These are phyloP conservation scores for Populus simonii DNA, from an alignment of 345 rosid species.

Conservation along the genomic window DNA sequence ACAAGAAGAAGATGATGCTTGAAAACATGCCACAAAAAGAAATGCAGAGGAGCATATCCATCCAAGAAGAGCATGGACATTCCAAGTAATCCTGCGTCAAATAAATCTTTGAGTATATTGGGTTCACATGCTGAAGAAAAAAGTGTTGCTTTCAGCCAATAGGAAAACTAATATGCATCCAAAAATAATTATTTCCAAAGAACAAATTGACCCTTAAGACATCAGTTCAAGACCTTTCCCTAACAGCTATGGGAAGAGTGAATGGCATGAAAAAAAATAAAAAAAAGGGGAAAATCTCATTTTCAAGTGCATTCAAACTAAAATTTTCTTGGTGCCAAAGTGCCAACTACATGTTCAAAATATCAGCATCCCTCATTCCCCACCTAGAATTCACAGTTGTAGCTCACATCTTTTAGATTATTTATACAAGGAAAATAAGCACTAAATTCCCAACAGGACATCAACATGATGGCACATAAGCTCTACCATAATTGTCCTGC, in stretches of 20 bases:
- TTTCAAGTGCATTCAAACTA: neutral
- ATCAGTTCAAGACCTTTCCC: neutral
- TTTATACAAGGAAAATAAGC: neutral
- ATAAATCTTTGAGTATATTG: slow-evolving; percentile 68
- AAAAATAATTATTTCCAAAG: neutral
- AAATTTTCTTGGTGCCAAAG: neutral
- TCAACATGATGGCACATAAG: neutral
- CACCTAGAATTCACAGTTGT: neutral
- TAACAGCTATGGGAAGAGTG: neutral
- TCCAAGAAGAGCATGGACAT: slow-evolving; percentile 46
- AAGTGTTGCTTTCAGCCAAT: neutral
- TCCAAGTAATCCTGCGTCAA: slow-evolving; percentile 79
- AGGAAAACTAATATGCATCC: neutral
- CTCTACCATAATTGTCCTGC: neutral
- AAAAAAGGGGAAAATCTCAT: neutral
- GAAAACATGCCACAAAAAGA: slow-evolving; percentile 43
- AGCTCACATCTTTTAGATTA: neutral
- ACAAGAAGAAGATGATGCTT: slow-evolving; percentile 56
- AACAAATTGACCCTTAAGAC: neutral
- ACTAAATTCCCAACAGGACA: neutral
- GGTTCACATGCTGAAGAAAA: slow-evolving; percentile 44
- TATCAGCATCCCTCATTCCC: neutral
- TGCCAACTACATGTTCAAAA: neutral
- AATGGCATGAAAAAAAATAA: neutral
- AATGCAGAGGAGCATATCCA: slow-evolving; percentile 57